These are phyloP conservation scores for Colletotrichum coccodes DNA, from an alignment of 2,329 filamentous ascomycete species.

Conservation along the genomic window DNA sequence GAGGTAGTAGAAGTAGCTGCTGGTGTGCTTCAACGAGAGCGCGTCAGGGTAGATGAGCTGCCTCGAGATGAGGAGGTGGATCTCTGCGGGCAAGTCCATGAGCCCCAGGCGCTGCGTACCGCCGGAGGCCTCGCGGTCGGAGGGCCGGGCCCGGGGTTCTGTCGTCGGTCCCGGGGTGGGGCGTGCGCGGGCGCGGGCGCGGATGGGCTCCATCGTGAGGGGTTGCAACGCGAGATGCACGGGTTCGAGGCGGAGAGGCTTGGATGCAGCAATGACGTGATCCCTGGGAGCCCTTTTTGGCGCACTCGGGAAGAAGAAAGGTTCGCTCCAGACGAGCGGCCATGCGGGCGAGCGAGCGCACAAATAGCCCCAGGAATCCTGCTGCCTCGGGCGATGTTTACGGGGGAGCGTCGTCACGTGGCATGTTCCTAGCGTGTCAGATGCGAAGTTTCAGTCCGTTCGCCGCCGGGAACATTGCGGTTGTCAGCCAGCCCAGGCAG, in stretches of 20 bases:
- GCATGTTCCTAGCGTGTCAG: slow-evolving; percentile 20
- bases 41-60: slow-evolving; percentile 77
- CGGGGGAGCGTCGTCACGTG: neutral
- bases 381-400: slow-evolving; percentile 18
- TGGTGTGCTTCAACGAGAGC: slow-evolving; percentile 75
- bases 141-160: neutral
- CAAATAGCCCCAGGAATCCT: slow-evolving; percentile 10
- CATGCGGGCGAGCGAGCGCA: neutral
- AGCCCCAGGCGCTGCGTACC: slow-evolving; percentile 40
- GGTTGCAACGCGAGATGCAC: neutral
- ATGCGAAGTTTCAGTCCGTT: slow-evolving; percentile 21
- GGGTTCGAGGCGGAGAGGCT: neutral
- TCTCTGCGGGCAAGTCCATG: slow-evolving; percentile 69
- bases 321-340: neutral
- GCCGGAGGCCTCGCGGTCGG: neutral
- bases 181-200: neutral
- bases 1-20: slow-evolving; percentile 69
- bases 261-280: neutral
- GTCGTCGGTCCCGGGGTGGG: slow-evolving; percentile 16
- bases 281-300: too few species aligned
- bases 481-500: slow-evolving; percentile 2
- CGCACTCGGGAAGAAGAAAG: neutral
- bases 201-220: neutral
- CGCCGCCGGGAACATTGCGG: neutral
- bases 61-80: slow-evolving; percentile 71